Conservation (phyloP, 2,329 filamentous ascomycete genomes). For the Trichoderma polysporum region DNA sequence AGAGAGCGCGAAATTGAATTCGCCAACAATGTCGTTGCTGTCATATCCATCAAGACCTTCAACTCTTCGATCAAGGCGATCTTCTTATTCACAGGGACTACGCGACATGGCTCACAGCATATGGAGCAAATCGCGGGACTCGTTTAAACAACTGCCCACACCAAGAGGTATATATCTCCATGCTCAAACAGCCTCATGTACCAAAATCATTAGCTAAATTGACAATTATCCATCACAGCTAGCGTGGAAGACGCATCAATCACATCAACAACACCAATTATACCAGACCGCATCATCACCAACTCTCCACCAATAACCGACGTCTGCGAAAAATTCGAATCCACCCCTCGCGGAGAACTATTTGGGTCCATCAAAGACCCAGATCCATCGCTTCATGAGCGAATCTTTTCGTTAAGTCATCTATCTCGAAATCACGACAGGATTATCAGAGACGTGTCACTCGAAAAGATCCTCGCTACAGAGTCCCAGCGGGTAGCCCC, state of each 20-base stretch:
- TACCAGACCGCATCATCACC: not conserved
- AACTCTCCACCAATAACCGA: not conserved
- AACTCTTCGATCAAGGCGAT: not conserved
- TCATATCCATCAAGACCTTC: not conserved
- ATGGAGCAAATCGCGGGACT: constrained; percentile 13
- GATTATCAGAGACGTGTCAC: not conserved
- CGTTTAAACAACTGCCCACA: not conserved
- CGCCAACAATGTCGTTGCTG: not conserved
- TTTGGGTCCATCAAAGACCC: constrained; percentile 6
- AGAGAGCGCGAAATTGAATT: not conserved
- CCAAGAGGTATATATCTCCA: not conserved
- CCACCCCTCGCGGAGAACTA: not conserved
- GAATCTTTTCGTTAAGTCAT: constrained; percentile 1
- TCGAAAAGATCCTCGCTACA: constrained; percentile 7
- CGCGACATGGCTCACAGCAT: not conserved
- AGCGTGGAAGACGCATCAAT: constrained; percentile 12
- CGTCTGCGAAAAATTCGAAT: not conserved
- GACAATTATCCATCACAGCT: not conserved
- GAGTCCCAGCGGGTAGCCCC: not conserved
- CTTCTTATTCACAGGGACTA: not conserved
- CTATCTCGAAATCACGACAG: not conserved
- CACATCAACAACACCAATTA: not conserved
- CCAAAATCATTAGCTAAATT: not conserved
- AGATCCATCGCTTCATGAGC: not conserved
- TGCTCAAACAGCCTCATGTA: not conserved